A percentile compares a stretch with the other conserved stretches of the same genome.
Evolutionary conservation across 1,284 basidiomycete genomes (phyloP).

Genomic region (Trichosporon asahii): DNA sequence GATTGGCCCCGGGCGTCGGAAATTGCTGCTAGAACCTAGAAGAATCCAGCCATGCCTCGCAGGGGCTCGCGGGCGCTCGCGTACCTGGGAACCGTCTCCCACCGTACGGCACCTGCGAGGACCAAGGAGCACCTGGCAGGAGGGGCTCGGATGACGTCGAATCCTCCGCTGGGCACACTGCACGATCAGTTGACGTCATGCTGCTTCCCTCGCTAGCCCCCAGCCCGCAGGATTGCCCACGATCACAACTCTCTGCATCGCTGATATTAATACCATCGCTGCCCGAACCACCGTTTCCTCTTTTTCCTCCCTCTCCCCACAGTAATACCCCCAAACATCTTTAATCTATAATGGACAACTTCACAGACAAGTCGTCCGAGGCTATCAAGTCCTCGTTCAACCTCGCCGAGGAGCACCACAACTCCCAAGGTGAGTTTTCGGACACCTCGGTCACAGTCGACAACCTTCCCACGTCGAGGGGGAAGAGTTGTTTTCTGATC

Average conservation of each 20-base stretch:
- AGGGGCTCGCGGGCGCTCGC: not conserved
- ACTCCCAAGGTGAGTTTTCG: conserved; percentile 42
- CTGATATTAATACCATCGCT: not conserved
- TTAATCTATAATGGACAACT: conserved; percentile 46
- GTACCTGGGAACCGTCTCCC: conserved; percentile 1
- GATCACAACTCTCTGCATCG: not conserved
- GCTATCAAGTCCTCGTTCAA: conserved; percentile 57
- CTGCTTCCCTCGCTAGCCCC: not conserved
- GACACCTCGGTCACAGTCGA: not conserved
- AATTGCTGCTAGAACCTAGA: conserved; percentile 8
- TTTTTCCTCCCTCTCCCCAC: not conserved
- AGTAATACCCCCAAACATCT: not conserved
- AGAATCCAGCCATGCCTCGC: not conserved
- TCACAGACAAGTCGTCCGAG: conserved; percentile 54
- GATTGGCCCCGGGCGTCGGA: not conserved
- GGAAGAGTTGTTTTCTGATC: no score
- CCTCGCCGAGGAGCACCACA: conserved; percentile 50
- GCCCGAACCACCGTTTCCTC: not conserved
- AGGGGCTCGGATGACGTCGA: not conserved
- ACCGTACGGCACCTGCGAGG: not conserved
- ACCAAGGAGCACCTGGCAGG: no score
- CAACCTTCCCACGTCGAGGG: not conserved
- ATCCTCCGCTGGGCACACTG: not conserved
- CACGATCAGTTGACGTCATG: conserved; percentile 4
- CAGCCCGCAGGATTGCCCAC: not conserved